These are phyloP conservation scores for Penicillium verhagenii DNA, from an alignment of 495 filamentous ascomycete species.

Conservation along the genomic window DNA sequence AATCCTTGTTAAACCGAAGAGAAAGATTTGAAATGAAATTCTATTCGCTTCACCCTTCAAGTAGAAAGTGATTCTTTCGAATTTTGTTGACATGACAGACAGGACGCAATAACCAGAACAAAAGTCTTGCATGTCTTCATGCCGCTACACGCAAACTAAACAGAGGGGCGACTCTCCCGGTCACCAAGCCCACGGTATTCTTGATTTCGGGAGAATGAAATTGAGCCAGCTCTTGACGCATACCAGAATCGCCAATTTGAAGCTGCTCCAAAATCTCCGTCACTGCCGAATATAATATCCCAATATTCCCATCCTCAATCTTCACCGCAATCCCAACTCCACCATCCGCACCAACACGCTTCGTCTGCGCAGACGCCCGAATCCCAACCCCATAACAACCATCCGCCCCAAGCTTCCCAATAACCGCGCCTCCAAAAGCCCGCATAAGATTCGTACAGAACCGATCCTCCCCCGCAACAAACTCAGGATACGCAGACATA, in stretches of 20 bases:
- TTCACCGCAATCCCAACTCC: constrained; percentile 40
- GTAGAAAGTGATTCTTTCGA: no score
- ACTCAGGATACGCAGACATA: constrained; percentile 34
- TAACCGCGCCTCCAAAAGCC: constrained; percentile 24
- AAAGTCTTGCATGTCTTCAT: no score
- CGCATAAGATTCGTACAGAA: constrained; percentile 41
- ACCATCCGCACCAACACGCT: constrained; percentile 25
- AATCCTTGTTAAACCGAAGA: no score
- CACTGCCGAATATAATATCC: constrained; percentile 34
- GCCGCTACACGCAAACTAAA: constrained; percentile 17
- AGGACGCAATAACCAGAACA: neutral
- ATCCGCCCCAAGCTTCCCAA: constrained; percentile 41
- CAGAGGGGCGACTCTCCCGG: constrained; percentile 20
- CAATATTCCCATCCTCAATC: constrained; percentile 39
- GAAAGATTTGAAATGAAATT: no score
- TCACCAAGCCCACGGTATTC: constrained; percentile 37
- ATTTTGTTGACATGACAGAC: no score
- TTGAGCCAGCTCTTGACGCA: constrained; percentile 13
- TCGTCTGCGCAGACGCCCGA: constrained; percentile 29
- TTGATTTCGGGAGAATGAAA: constrained; percentile 30
- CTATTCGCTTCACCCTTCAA: no score
- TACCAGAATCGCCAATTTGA: constrained; percentile 24
- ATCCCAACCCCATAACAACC: constrained; percentile 39
- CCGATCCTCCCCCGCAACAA: constrained; percentile 34
- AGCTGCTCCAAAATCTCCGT: constrained; percentile 39